These are phyloP conservation scores for Saururus chinensis DNA, from an alignment of 164 flowering plant genomes.

Conservation along the genomic window DNA sequence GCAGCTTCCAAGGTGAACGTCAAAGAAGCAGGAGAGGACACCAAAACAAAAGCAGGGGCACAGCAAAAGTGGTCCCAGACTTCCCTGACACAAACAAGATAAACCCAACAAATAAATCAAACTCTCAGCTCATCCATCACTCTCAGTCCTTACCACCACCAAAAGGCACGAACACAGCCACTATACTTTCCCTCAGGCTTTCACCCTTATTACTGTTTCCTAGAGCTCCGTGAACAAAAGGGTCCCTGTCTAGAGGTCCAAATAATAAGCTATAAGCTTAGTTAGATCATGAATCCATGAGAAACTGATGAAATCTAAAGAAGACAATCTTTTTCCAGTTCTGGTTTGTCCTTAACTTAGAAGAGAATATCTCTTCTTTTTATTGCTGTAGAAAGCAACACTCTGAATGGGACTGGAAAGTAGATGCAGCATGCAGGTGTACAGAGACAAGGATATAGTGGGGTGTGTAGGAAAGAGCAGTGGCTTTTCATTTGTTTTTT, in stretches of 20 bases:
- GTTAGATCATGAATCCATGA: neutral
- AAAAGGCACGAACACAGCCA: neutral
- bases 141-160: slow-evolving; percentile 4
- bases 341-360: slow-evolving; percentile 2
- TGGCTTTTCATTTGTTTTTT: neutral
- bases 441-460: slow-evolving; percentile 1
- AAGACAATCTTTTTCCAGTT: slow-evolving; percentile 5
- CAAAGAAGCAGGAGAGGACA: neutral
- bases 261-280: neutral
- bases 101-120: slow-evolving; percentile 4
- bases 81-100: neutral
- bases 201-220: neutral
- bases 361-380: slow-evolving; percentile 4
- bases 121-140: neutral
- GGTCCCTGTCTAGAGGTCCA: neutral
- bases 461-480: neutral
- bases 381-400: neutral
- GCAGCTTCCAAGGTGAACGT: neutral
- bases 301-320: slow-evolving; percentile 1
- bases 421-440: neutral
- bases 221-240: slow-evolving; percentile 1
- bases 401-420: slow-evolving; percentile 5
- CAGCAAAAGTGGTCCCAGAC: slow-evolving; percentile 2
- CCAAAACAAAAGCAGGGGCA: neutral
- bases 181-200: slow-evolving; percentile 1